phyloP scores from a whole-genome alignment of 2,329 filamentous ascomycete species.

The Colletotrichum orbiculare region DNA sequence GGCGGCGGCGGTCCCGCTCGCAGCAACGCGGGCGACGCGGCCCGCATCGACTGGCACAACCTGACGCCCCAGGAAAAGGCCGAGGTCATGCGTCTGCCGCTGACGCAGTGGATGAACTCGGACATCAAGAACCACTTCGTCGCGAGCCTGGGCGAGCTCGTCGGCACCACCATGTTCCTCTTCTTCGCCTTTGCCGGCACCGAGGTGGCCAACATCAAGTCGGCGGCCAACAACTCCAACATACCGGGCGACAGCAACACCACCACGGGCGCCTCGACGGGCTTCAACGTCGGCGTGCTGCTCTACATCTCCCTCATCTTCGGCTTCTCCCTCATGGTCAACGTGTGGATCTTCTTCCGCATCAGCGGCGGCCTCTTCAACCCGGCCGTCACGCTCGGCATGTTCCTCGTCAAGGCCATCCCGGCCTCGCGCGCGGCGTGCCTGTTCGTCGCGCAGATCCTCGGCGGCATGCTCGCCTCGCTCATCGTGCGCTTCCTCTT shows the following conservation, averaged over 20 bases:
- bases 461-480: conserved; percentile 57
- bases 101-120: conserved; percentile 60
- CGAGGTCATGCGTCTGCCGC: conserved; percentile 56
- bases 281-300: conserved; percentile 55
- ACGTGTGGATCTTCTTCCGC: conserved; percentile 61
- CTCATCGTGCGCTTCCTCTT: conserved; percentile 55
- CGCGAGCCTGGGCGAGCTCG: conserved; percentile 51
- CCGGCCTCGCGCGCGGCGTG: conserved; percentile 55
- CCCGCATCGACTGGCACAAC: conserved; percentile 51
- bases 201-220: conserved; percentile 52
- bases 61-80: conserved; percentile 53
- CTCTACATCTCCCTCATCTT: conserved; percentile 56
- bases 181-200: conserved; percentile 57
- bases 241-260: conserved; percentile 43
- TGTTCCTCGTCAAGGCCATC: conserved; percentile 62
- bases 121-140: conserved; percentile 57
- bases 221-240: conserved; percentile 41
- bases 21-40: conserved; percentile 34
- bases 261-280: conserved; percentile 55
- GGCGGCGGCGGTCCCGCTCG: conserved; percentile 5
- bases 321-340: conserved; percentile 57
- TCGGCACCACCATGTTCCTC: conserved; percentile 56
- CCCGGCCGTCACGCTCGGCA: conserved; percentile 59
- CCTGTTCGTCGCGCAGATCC: conserved; percentile 62
- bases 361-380: conserved; percentile 54